A percentile compares a stretch with the other conserved stretches of the same genome.
These are phyloP conservation scores for Fragaria nilgerrensis DNA, from an alignment of 306 rosid genomes.

Conservation along the genomic window DNA sequence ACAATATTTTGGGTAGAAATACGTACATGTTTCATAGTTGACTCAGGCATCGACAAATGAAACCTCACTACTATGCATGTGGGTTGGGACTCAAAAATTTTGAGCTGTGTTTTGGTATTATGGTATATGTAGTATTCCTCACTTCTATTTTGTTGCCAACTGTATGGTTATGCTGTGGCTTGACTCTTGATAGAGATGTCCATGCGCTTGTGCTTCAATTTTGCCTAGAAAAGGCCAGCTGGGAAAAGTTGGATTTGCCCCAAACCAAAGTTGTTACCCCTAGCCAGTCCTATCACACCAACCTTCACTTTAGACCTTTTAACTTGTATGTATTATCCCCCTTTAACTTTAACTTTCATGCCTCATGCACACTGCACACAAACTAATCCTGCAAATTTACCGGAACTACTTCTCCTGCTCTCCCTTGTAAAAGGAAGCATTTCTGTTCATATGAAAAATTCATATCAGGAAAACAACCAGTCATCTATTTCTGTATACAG, in stretches of 20 bases:
- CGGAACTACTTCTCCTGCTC: not conserved
- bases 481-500: not conserved
- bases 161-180: not conserved
- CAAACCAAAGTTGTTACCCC: not conserved
- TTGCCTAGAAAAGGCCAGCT: not conserved
- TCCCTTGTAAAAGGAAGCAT: not conserved
- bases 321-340: not conserved
- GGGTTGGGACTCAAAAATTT: not conserved
- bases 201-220: conserved; percentile 4
- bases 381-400: not conserved
- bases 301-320: not conserved
- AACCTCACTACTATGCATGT: not conserved
- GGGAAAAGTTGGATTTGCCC: conserved; percentile 9
- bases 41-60: not conserved
- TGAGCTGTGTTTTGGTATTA: not conserved
- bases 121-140: not conserved
- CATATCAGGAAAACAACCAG: not conserved
- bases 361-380: not conserved
- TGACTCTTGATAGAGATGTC: not conserved
- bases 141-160: not conserved
- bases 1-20: not conserved
- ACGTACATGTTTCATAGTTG: not conserved
- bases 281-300: not conserved
- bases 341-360: not conserved
- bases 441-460: not conserved